phyloP scores from a whole-genome alignment of 2,329 filamentous ascomycete species.

The Mycogone perniciosa region DNA sequence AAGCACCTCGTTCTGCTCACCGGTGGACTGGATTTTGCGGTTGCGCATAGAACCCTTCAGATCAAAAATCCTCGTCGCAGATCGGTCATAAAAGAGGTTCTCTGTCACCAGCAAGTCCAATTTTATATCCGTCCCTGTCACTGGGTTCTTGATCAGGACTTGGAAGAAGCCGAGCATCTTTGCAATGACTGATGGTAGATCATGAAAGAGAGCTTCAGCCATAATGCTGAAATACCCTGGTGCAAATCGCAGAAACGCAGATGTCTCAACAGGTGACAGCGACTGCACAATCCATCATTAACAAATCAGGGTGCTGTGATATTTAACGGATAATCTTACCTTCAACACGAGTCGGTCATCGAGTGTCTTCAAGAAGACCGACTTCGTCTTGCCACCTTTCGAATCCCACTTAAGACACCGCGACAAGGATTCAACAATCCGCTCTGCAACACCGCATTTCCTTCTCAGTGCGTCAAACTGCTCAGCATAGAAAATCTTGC shows the following conservation, averaged over 20 bases:
- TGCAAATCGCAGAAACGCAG: constrained; percentile 90
- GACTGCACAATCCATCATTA: constrained; percentile 47
- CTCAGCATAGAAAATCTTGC: constrained; percentile 98
- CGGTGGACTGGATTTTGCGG: constrained; percentile 91
- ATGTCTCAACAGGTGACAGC: constrained; percentile 82
- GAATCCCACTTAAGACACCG: constrained; percentile 97
- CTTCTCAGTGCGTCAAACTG: constrained; percentile 92
- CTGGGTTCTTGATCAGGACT: constrained; percentile 91
- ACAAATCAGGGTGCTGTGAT: neutral
- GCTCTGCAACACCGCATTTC: constrained; percentile 88
- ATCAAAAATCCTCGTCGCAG: constrained; percentile 85
- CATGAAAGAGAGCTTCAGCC: constrained; percentile 91
- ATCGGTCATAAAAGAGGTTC: constrained; percentile 94
- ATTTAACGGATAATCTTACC: constrained; percentile 17
- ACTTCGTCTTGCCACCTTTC: constrained; percentile 96
- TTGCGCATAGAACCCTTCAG: constrained; percentile 98
- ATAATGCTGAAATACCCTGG: constrained; percentile 97
- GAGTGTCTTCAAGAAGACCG: constrained; percentile 91
- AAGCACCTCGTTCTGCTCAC: constrained; percentile 91
- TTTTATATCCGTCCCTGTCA: constrained; percentile 87
- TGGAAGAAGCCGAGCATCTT: constrained; percentile 99
- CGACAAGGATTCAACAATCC: constrained; percentile 91
- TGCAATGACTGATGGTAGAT: constrained; percentile 90
- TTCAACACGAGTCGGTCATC: constrained; percentile 93
- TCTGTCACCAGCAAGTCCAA: constrained; percentile 94